A percentile compares a stretch with the other conserved stretches of the same genome.
Evolutionary conservation across 495 filamentous ascomycete species (phyloP).

Genomic region (Peziza echinospora): DNA sequence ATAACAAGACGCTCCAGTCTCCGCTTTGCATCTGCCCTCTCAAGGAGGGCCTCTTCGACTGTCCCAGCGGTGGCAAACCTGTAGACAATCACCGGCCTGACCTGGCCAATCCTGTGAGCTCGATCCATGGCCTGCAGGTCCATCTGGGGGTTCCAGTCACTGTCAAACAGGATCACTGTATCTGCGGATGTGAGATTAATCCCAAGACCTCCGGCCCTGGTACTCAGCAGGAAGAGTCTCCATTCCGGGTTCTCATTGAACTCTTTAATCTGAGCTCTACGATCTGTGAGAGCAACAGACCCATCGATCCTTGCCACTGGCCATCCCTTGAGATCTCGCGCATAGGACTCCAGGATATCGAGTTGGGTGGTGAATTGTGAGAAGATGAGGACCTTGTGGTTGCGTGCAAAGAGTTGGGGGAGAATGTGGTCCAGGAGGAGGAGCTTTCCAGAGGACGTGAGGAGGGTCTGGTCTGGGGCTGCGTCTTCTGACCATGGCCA

Average conservation of each 20-base stretch:
- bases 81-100: conserved; percentile 78
- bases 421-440: conserved; percentile 73
- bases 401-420: conserved; percentile 45
- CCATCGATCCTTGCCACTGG: conserved; percentile 80
- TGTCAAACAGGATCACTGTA: conserved; percentile 54
- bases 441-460: conserved; percentile 86
- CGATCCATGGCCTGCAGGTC: conserved; percentile 93
- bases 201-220: conserved; percentile 79
- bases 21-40: conserved; percentile 83
- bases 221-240: conserved; percentile 72
- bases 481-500: conserved; percentile 50
- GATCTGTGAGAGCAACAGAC: conserved; percentile 54
- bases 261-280: conserved; percentile 58
- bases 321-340: conserved; percentile 46
- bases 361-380: conserved; percentile 90
- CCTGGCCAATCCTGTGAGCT: conserved; percentile 86
- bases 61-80: conserved; percentile 83
- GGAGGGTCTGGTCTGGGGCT: conserved; percentile 30
- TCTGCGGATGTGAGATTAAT: conserved; percentile 59
- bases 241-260: conserved; percentile 55
- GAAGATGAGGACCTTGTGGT: conserved; percentile 88
- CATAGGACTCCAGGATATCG: conserved; percentile 78
- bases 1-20: conserved; percentile 87
- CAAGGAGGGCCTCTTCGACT: conserved; percentile 70
- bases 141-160: conserved; percentile 95